Evolutionary conservation across 2,329 filamentous ascomycete species (phyloP).

Genomic region (Monosporascus sp.): DNA sequence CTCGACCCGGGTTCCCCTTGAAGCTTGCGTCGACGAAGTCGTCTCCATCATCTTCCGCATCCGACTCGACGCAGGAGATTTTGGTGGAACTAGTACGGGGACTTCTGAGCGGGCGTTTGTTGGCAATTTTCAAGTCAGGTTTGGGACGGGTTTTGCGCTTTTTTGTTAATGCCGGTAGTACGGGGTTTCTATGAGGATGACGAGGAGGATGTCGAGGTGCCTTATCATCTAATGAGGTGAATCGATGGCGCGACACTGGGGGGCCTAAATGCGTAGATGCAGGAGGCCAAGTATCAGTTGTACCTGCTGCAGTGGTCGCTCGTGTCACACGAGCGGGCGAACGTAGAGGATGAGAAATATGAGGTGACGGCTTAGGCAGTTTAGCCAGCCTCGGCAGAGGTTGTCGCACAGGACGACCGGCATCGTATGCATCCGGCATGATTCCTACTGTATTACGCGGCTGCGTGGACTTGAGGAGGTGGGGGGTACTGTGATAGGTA

Average conservation of each 20-base stretch:
- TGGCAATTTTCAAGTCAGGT: constrained; percentile 1
- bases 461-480: no score
- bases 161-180: constrained; percentile 1
- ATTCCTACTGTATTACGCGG: background rate
- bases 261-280: background rate
- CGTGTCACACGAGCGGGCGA: background rate
- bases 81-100: constrained; percentile 1
- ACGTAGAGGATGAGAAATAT: background rate
- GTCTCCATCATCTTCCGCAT: background rate
- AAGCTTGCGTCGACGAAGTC: background rate
- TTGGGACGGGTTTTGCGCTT: constrained; percentile 8
- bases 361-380: background rate
- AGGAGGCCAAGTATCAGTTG: background rate
- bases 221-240: background rate
- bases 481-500: no score
- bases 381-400: background rate
- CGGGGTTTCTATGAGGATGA: no score
- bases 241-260: background rate
- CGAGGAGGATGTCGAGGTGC: background rate
- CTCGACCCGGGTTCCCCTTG: background rate
- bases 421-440: background rate
- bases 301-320: no score
- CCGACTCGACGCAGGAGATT: constrained; percentile 1
- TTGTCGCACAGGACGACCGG: background rate
- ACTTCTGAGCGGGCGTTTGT: constrained; percentile 3